These are phyloP conservation scores for Rosa persica DNA, from an alignment of 306 rosid genomes.

Conservation along the genomic window DNA sequence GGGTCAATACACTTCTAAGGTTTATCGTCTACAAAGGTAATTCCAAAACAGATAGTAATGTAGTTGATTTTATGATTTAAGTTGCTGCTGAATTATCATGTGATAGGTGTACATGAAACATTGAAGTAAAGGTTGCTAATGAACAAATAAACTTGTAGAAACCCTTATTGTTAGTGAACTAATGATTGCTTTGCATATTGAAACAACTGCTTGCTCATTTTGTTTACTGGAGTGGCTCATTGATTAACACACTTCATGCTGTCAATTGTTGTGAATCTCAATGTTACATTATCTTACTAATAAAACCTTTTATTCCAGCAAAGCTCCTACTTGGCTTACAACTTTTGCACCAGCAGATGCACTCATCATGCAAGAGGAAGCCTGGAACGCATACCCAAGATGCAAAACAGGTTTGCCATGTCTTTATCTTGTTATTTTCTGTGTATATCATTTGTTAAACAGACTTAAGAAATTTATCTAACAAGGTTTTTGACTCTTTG, in stretches of 20 bases:
- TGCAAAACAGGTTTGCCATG: conserved; percentile 47
- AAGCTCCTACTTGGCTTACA: conserved; percentile 48
- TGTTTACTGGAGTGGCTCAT: neutral
- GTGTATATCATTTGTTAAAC: neutral
- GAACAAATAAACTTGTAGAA: neutral
- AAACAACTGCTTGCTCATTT: neutral
- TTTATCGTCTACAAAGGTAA: conserved; percentile 48
- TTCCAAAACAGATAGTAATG: neutral
- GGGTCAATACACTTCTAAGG: conserved; percentile 46
- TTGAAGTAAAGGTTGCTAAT: neutral
- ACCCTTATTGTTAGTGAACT: neutral
- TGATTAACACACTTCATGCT: neutral
- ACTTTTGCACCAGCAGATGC: conserved; percentile 48
- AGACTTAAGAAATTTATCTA: neutral
- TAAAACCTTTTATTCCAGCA: conserved; percentile 35
- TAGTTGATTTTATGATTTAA: neutral
- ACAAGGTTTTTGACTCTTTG: conserved; percentile 13
- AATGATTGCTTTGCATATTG: neutral
- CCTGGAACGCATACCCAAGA: conserved; percentile 54
- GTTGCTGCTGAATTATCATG: neutral
- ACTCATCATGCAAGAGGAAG: conserved; percentile 50
- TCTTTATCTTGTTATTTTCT: neutral
- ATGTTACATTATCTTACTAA: conserved; percentile 6
- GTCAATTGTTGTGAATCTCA: neutral
- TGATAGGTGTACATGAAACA: neutral